phyloP scores from a whole-genome alignment of 495 filamentous ascomycete genomes.

The Penicillium paradoxum region DNA sequence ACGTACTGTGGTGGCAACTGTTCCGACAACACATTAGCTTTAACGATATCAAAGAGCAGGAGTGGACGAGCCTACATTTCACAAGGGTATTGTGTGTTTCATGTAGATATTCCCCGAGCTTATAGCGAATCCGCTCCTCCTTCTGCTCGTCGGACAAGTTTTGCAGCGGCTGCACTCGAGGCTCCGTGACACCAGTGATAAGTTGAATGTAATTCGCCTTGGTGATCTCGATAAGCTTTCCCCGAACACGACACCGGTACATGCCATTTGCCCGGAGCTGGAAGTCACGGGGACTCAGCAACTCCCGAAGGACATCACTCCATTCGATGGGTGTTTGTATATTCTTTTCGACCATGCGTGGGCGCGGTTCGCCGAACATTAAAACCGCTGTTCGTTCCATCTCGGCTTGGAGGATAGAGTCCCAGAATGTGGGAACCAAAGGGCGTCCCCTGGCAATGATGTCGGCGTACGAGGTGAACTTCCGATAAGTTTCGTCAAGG shows the following conservation, averaged over 20 bases:
- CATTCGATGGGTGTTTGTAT: not conserved
- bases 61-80: not conserved
- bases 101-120: not conserved
- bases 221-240: not conserved
- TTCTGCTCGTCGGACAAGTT: not conserved
- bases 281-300: not conserved
- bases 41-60: too few relatives aligned
- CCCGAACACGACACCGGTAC: not conserved
- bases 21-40: not conserved
- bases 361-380: not conserved
- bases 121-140: not conserved
- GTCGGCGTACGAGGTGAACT: not conserved
- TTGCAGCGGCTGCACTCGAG: not conserved
- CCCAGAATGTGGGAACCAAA: not conserved
- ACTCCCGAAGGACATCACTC: not conserved
- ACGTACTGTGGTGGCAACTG: not conserved
- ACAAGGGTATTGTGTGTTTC: not conserved
- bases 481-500: not conserved
- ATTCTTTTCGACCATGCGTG: not conserved
- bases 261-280: not conserved
- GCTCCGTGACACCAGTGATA: not conserved
- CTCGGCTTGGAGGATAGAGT: not conserved
- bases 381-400: not conserved
- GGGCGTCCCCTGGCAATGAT: not conserved
- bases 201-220: not conserved